Base-by-base conservation (phyloP, 176 grass and related monocot species). In the Calamus simplicifolius region DNA sequence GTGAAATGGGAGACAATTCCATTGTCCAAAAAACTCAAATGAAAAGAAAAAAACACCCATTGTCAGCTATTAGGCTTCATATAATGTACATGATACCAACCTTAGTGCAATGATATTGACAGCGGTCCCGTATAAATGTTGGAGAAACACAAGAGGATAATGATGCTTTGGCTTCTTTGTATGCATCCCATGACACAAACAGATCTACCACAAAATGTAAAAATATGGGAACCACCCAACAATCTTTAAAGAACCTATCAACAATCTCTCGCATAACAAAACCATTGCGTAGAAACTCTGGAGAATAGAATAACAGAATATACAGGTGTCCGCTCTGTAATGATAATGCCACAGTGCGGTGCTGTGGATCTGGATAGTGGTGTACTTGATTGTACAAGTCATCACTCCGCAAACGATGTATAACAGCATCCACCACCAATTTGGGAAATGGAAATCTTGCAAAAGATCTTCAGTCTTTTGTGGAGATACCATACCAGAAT, bases 211-310 rank as follows among this genome's bases (percentile, higher is more conserved):
- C 81, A 75, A 76, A 85, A 79, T 90, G 78, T 67, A 79, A 76
- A 68, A 90, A 75, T 58, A 85, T 69, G 6, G 79, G 87, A 73
- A 82, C 75, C 58, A 90, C 68, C 87, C 82, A 90, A 52, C 73
- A 81, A 57, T 85, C 87, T 63, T 82, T 85, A 30, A 90, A 90
- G 77, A 85, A 85, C 1, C 72, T 63, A 61, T 85, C 82, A 56
- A 85, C 67, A 61, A 82, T 81, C 71, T 85, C 87, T 62, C 78
- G 75, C 82, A 90, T 82, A 65, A 66, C 60, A 71, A 75, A 67
- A 77, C 79, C 78, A 48, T 73, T 67, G 23, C 68, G 75, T 38
- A 90, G 59, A 69, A 76, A 55, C 25, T 68, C 61, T 55, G n/a
- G 25, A 58, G 87, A 90, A 76, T 82, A 85, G 72, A 85, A 68